Evolutionary conservation across 352 stramenopile species (phyloP), one percentile per base, ranked within the genome.

Genomic region (Thalassiosira livingstoniorum): DNA sequence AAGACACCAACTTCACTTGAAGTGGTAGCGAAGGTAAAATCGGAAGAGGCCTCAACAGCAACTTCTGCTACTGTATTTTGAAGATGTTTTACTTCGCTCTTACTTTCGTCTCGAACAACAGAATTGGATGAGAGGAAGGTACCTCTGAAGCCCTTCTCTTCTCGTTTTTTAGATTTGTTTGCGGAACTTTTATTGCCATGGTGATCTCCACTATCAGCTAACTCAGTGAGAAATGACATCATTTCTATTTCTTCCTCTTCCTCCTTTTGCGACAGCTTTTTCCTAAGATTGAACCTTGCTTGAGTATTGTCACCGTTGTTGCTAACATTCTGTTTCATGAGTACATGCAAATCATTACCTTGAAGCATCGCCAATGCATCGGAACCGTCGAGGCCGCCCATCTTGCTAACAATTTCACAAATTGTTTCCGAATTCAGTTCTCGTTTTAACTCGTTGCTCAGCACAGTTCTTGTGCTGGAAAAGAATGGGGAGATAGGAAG

Each of bases 91-190:
- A n/a, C n/a, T n/a, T n/a, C n/a, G n/a, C n/a, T n/a, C n/a, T n/a
- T n/a, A n/a, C n/a, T n/a, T n/a, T n/a, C n/a, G n/a, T n/a, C n/a
- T n/a, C n/a, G n/a, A n/a, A n/a, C n/a, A n/a, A n/a, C n/a, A n/a
- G n/a, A n/a, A n/a, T n/a, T n/a, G n/a, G n/a, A n/a, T n/a, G n/a
- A n/a, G n/a, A 86, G 64, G 32, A 86, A 86, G 7, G 78, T 86
- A 29, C 79, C 80, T 29, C 72, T 58, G 23, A 87, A 87, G 0
- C 80, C 80, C 25, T 65, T 65, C 42, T 87, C 80, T 65, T 80
- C 72, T 68, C 62, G 68, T 58, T 53, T 71, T 55, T 75, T 78
- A 23, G 58, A 31, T 51, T 70, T 74, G 23, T 66, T 82, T 18
- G 27, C 62, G 43, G 2, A 25, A 29, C 51, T 58, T 58, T 15